A percentile compares a stretch with the other conserved stretches of the same genome.
Conservation (phyloP, 2,329 filamentous ascomycete genomes). For the Fusarium piperis region DNA sequence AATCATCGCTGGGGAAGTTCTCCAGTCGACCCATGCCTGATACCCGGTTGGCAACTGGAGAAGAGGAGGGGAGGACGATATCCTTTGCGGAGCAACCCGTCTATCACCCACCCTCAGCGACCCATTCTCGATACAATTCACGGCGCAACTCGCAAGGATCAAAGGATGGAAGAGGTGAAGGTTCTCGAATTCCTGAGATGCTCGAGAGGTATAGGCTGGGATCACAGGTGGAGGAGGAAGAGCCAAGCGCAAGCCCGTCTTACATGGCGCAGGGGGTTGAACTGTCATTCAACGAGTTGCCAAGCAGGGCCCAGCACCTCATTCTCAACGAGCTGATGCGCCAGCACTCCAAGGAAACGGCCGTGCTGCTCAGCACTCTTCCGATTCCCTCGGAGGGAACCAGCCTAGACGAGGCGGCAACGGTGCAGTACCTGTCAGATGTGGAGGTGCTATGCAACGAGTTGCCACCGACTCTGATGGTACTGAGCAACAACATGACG, state of each 20-base stretch:
- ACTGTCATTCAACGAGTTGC: constrained; percentile 86
- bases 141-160: constrained; percentile 51
- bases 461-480: constrained; percentile 78
- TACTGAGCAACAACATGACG: constrained; percentile 90
- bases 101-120: constrained; percentile 33
- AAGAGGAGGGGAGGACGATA: constrained; percentile 66
- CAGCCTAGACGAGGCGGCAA: constrained; percentile 73
- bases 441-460: constrained; percentile 81
- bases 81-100: constrained; percentile 64
- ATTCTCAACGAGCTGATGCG: constrained; percentile 88
- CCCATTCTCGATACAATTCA: constrained; percentile 49
- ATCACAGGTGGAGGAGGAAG: constrained; percentile 37
- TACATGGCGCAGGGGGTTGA: constrained; percentile 71
- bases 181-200: constrained; percentile 56
- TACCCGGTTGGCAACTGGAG: constrained; percentile 64
- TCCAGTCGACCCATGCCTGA: constrained; percentile 71
- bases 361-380: constrained; percentile 84
- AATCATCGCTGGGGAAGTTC: constrained; percentile 65
- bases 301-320: constrained; percentile 84
- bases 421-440: constrained; percentile 78
- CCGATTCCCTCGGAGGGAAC: constrained; percentile 85
- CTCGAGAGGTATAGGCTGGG: constrained; percentile 51
- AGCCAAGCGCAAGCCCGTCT: constrained; percentile 47
- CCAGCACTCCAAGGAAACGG: constrained; percentile 73
- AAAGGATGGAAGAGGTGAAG: constrained; percentile 46